Conservation (phyloP, 441 rosid species). For the Euphorbia celastroides region DNA sequence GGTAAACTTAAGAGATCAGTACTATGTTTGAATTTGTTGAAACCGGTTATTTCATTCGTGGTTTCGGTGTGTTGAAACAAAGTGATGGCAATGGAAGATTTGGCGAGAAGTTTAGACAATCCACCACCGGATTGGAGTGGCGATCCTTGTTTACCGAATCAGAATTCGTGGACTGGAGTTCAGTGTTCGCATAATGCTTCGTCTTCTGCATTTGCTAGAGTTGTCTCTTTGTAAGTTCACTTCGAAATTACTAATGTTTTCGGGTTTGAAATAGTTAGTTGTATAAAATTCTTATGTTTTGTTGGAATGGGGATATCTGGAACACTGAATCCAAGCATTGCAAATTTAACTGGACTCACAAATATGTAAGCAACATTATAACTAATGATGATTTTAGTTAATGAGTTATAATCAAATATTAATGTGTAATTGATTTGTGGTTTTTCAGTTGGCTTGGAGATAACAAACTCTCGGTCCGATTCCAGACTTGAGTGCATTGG, state of each 20-base stretch:
- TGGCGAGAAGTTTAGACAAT: slow-evolving; percentile 47
- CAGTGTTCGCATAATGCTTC: slow-evolving; percentile 42
- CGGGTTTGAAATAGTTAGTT: slow-evolving; percentile 41
- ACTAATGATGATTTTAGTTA: neutral
- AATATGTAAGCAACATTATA: slow-evolving; percentile 48
- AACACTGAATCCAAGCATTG: slow-evolving; percentile 41
- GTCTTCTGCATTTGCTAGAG: slow-evolving; percentile 34
- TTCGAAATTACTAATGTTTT: neutral
- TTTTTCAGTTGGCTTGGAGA: slow-evolving; percentile 64
- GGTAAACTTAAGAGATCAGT: too few relatives aligned
- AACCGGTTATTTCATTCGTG: too few relatives aligned
- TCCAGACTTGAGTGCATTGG: slow-evolving; percentile 52
- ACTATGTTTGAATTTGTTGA: too few relatives aligned
- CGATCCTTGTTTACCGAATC: slow-evolving; percentile 83
- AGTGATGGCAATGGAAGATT: slow-evolving; percentile 65
- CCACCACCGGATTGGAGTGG: slow-evolving; percentile 84
- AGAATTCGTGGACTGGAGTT: slow-evolving; percentile 86
- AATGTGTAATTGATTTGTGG: neutral
- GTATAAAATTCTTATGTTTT: too few relatives aligned
- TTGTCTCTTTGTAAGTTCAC: slow-evolving; percentile 59
- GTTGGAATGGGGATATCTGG: slow-evolving; percentile 58
- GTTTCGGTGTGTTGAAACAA: slow-evolving; percentile 7
- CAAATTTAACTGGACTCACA: slow-evolving; percentile 49
- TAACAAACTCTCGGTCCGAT: slow-evolving; percentile 64
- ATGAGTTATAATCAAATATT: neutral